Conservation (phyloP, 2,329 filamentous ascomycete genomes). For the Aspergillus caelatus region DNA sequence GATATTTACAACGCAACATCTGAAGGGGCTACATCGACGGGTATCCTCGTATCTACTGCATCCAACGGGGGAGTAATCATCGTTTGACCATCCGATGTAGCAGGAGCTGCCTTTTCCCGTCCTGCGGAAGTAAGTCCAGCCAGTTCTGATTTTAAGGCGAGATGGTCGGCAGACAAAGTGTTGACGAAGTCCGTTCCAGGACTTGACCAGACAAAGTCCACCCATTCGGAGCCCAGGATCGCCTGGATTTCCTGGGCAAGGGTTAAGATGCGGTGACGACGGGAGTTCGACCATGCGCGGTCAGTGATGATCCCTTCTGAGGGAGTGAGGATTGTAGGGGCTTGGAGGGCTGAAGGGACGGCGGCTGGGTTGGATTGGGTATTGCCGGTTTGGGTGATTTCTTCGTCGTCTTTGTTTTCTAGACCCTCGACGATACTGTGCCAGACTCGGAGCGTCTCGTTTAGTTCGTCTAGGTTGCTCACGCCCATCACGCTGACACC, state of each 20-base stretch:
- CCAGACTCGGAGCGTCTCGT: slow-evolving; percentile 65
- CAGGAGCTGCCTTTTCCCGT: slow-evolving; percentile 6
- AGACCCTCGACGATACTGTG: slow-evolving; percentile 53
- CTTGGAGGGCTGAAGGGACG: slow-evolving; percentile 4
- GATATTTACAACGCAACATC: slow-evolving; percentile 14
- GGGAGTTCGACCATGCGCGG: slow-evolving; percentile 42
- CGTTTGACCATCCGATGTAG: slow-evolving; percentile 10
- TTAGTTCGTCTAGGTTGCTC: slow-evolving; percentile 60
- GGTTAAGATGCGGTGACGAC: slow-evolving; percentile 36
- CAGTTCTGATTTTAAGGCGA: slow-evolving; percentile 18
- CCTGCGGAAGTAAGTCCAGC: background rate
- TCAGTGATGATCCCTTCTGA: slow-evolving; percentile 41
- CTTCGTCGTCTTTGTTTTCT: slow-evolving; percentile 41
- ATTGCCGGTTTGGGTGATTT: slow-evolving; percentile 9
- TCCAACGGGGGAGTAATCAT: slow-evolving; percentile 38
- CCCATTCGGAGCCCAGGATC: slow-evolving; percentile 45
- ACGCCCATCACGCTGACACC: slow-evolving; percentile 69
- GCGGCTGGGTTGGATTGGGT: background rate
- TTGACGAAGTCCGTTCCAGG: slow-evolving; percentile 48
- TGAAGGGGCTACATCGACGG: slow-evolving; percentile 10
- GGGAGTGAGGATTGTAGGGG: slow-evolving; percentile 35
- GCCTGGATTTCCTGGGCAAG: slow-evolving; percentile 42
- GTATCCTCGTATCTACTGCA: slow-evolving; percentile 26
- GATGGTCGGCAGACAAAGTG: slow-evolving; percentile 30
- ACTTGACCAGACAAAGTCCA: slow-evolving; percentile 50